Evolutionary conservation across 768 basidiomycete genomes (phyloP).

Genomic region (Calocybe gangraenosa): DNA sequence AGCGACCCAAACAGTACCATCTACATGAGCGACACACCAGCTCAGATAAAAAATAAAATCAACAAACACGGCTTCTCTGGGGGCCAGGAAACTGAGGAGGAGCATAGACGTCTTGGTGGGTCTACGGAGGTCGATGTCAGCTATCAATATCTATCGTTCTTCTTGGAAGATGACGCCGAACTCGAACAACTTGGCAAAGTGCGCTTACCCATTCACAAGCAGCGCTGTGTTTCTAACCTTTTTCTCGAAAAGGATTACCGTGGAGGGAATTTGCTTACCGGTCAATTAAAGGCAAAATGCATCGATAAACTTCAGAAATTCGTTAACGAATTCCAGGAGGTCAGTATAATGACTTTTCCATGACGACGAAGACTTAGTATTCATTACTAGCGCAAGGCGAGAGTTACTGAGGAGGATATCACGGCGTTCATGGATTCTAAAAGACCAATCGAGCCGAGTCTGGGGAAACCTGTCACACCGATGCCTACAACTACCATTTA

Average conservation of each 20-base stretch:
- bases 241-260: slow-evolving; percentile 73
- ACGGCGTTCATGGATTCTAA: slow-evolving; percentile 75
- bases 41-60: slow-evolving; percentile 97
- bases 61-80: slow-evolving; percentile 96
- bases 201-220: slow-evolving; percentile 16
- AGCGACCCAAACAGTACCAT: slow-evolving; percentile 91
- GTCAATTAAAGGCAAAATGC: slow-evolving; percentile 86
- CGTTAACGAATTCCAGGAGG: slow-evolving; percentile 82
- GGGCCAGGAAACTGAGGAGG: slow-evolving; percentile 93
- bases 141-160: slow-evolving; percentile 94
- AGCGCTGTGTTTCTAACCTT: neutral
- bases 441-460: slow-evolving; percentile 66
- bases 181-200: slow-evolving; percentile 75
- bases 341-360: slow-evolving; percentile 15
- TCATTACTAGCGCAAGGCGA: slow-evolving; percentile 61
- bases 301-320: slow-evolving; percentile 81
- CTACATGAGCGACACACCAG: slow-evolving; percentile 90
- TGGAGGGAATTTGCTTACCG: slow-evolving; percentile 80
- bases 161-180: slow-evolving; percentile 93
- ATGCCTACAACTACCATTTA: neutral
- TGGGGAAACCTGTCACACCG: slow-evolving; percentile 31
- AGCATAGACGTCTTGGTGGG: slow-evolving; percentile 84
- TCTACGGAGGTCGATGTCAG: slow-evolving; percentile 93
- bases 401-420: slow-evolving; percentile 75
- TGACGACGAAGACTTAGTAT: slow-evolving; percentile 7